Conservation (phyloP, 2,329 filamentous ascomycete species). For the Ophiostoma montium region DNA sequence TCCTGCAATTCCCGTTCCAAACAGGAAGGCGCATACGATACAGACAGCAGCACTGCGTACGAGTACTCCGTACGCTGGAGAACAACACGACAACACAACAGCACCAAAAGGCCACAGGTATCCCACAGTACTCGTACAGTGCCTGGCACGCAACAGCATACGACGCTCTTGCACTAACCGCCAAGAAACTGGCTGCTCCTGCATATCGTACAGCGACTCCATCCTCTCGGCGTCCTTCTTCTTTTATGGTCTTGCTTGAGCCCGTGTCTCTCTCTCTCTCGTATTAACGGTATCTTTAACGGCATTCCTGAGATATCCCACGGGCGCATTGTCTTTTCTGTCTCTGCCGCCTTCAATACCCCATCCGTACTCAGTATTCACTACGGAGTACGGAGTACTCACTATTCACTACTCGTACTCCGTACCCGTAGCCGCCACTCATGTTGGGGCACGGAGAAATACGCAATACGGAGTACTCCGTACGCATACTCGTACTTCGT, state of each 20-base stretch:
- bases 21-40: background rate
- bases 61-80: background rate
- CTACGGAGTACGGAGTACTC: no score
- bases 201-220: background rate
- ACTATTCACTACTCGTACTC: no score
- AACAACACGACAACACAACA: background rate
- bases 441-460: no score
- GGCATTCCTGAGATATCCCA: background rate
- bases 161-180: slow-evolving; percentile 3
- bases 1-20: background rate
- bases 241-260: background rate
- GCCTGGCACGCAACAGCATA: no score
- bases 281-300: background rate
- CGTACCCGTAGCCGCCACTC: no score
- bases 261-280: background rate
- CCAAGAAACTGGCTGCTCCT: background rate
- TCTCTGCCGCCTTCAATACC: no score
- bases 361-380: no score
- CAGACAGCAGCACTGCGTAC: no score
- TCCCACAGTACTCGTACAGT: no score
- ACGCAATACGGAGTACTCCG: no score
- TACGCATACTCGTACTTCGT: no score
- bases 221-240: background rate
- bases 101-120: no score
- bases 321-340: background rate